A percentile compares a stretch with the other conserved stretches of the same genome.
These are phyloP conservation scores for Arabidopsis lyrata DNA, from an alignment of 441 rosid species.

Conservation along the genomic window DNA sequence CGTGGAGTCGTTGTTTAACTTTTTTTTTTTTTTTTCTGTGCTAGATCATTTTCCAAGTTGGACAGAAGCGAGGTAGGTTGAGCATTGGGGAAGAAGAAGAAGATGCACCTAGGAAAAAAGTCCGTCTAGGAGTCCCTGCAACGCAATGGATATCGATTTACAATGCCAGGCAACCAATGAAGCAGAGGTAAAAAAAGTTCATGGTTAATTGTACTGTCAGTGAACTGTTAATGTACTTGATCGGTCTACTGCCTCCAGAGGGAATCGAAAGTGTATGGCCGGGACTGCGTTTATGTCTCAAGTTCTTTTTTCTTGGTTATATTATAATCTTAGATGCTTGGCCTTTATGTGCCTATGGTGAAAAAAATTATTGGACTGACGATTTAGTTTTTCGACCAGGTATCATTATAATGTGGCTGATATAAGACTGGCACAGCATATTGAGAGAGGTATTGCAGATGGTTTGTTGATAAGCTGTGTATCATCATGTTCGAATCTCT, in stretches of 20 bases:
- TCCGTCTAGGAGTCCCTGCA: constrained; percentile 96
- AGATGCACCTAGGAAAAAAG: constrained; percentile 92
- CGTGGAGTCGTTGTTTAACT: constrained; percentile 26
- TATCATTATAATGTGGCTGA: constrained; percentile 98
- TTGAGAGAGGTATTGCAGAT: constrained; percentile 93
- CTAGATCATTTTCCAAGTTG: constrained; percentile 88
- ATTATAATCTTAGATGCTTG: background rate
- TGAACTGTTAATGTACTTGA: constrained; percentile 7
- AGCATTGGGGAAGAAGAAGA: constrained; percentile 92
- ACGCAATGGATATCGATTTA: constrained; percentile 97
- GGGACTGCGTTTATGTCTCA: background rate
- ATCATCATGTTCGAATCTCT: constrained; percentile 91
- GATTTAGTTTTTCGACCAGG: constrained; percentile 53
- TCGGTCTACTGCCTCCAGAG: constrained; percentile 6
- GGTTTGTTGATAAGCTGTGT: constrained; percentile 97
- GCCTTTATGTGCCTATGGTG: constrained; percentile 16
- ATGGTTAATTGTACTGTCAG: constrained; percentile 10
- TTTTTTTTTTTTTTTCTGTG: background rate
- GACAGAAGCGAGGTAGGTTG: constrained; percentile 97
- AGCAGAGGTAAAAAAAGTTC: constrained; percentile 72
- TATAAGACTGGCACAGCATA: constrained; percentile 91
- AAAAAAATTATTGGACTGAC: constrained; percentile 16
- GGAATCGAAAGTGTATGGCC: background rate
- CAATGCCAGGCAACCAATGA: constrained; percentile 97
- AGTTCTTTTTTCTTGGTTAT: background rate